These are phyloP conservation scores for Excoecaria agallocha DNA, from an alignment of 345 rosid species.

Conservation along the genomic window DNA sequence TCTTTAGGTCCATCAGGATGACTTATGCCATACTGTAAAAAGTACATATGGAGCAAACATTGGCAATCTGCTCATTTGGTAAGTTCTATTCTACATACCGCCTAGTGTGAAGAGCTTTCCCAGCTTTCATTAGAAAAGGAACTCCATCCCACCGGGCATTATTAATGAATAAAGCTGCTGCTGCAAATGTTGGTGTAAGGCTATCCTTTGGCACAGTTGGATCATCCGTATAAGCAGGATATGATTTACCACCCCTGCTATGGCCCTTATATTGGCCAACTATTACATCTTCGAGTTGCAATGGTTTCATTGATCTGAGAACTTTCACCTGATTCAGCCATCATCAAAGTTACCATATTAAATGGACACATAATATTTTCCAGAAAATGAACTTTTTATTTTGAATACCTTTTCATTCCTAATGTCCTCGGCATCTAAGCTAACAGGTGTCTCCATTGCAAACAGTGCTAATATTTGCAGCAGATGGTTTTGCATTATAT, in stretches of 20 bases:
- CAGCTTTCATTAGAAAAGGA: constrained; percentile 91
- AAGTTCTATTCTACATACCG: constrained; percentile 30
- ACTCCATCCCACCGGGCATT: constrained; percentile 98
- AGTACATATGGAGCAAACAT: neutral
- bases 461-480: constrained; percentile 85
- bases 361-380: neutral
- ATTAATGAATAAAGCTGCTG: constrained; percentile 81
- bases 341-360: neutral
- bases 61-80: neutral
- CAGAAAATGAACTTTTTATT: neutral
- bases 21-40: neutral
- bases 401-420: constrained; percentile 77
- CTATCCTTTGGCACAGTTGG: constrained; percentile 69
- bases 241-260: constrained; percentile 50
- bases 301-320: constrained; percentile 75
- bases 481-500: constrained; percentile 95
- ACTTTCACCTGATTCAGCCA: constrained; percentile 67
- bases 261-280: constrained; percentile 92
- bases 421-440: constrained; percentile 91
- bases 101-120: constrained; percentile 82
- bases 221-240: constrained; percentile 73
- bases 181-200: constrained; percentile 84
- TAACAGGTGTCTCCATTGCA: constrained; percentile 98
- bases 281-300: constrained; percentile 67
- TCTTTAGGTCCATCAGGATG: neutral